phyloP scores from a whole-genome alignment of 2,329 filamentous ascomycete species.

The Trichoderma sp. region DNA sequence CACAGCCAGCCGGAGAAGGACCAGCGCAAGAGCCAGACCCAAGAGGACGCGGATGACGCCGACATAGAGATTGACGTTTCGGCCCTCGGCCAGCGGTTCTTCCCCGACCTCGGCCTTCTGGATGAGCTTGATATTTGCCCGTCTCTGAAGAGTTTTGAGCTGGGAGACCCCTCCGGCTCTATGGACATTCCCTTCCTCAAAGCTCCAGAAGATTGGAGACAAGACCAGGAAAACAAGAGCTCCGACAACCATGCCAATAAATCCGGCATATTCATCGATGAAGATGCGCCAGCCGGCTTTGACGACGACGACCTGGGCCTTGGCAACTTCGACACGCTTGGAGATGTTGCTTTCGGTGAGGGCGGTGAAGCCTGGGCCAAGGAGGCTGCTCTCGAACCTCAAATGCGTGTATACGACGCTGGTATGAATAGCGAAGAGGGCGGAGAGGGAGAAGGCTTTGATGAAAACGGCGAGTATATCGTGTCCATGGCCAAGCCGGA shows the following conservation, averaged over 20 bases:
- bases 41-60: slow-evolving; percentile 47
- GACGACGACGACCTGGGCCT: slow-evolving; percentile 68
- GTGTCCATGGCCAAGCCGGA: slow-evolving; percentile 72
- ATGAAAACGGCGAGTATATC: slow-evolving; percentile 70
- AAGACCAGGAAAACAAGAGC: slow-evolving; percentile 63
- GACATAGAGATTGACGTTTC: slow-evolving; percentile 74
- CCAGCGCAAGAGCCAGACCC: slow-evolving; percentile 46
- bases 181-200: slow-evolving; percentile 92
- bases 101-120: slow-evolving; percentile 74
- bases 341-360: slow-evolving; percentile 86
- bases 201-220: slow-evolving; percentile 81
- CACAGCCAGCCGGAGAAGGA: slow-evolving; percentile 37
- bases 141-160: slow-evolving; percentile 88
- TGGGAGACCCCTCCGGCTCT: slow-evolving; percentile 81
- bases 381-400: slow-evolving; percentile 82
- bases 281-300: slow-evolving; percentile 80
- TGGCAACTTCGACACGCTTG: slow-evolving; percentile 69
- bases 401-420: slow-evolving; percentile 76
- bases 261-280: slow-evolving; percentile 82
- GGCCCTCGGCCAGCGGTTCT: slow-evolving; percentile 76
- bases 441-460: slow-evolving; percentile 39
- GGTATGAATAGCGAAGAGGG: slow-evolving; percentile 58
- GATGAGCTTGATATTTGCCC: slow-evolving; percentile 92
- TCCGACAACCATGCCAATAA: slow-evolving; percentile 61
- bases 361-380: slow-evolving; percentile 95